A percentile compares a stretch with the other conserved stretches of the same genome.
Evolutionary conservation across 768 basidiomycete species (phyloP).

Genomic region (Daedaleopsis nitida): DNA sequence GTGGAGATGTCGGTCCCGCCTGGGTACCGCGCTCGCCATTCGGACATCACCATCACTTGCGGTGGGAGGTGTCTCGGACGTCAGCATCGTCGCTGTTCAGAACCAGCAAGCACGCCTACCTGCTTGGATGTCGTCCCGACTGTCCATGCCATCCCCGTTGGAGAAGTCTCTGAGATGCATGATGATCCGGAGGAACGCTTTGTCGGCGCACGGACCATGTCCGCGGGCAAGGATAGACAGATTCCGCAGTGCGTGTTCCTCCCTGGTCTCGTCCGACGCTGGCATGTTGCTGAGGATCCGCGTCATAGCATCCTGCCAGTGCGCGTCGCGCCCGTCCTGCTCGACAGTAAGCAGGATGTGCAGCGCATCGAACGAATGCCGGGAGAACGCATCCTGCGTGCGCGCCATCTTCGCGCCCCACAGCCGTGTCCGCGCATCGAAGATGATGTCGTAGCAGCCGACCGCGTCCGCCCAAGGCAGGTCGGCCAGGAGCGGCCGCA

Average conservation of each 20-base stretch:
- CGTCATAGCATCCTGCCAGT: background rate
- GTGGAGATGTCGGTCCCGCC: conserved; percentile 10
- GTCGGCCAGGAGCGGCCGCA: conserved; percentile 5
- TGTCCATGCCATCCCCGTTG: background rate
- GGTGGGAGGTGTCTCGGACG: background rate
- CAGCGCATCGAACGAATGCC: conserved; percentile 8
- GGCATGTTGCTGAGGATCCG: background rate
- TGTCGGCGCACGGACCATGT: background rate
- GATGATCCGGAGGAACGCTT: conserved; percentile 8
- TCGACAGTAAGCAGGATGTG: conserved; percentile 5
- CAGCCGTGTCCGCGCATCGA: conserved; percentile 2
- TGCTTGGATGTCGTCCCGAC: background rate
- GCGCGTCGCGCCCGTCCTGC: background rate
- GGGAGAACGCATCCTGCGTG: conserved; percentile 3
- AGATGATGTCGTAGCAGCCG: conserved; percentile 8
- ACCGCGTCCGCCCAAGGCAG: conserved; percentile 6
- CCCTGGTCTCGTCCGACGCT: background rate
- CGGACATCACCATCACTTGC: conserved; percentile 12
- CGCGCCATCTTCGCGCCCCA: conserved; percentile 4
- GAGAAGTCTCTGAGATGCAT: conserved; percentile 8
- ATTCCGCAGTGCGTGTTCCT: background rate
- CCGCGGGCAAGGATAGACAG: conserved; percentile 2
- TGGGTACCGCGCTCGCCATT: conserved; percentile 10
- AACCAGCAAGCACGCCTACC: conserved; percentile 1
- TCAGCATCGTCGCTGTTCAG: background rate